Evolutionary conservation across 2,329 filamentous ascomycete species (phyloP).

Genomic region (Hypoxylon sp.): DNA sequence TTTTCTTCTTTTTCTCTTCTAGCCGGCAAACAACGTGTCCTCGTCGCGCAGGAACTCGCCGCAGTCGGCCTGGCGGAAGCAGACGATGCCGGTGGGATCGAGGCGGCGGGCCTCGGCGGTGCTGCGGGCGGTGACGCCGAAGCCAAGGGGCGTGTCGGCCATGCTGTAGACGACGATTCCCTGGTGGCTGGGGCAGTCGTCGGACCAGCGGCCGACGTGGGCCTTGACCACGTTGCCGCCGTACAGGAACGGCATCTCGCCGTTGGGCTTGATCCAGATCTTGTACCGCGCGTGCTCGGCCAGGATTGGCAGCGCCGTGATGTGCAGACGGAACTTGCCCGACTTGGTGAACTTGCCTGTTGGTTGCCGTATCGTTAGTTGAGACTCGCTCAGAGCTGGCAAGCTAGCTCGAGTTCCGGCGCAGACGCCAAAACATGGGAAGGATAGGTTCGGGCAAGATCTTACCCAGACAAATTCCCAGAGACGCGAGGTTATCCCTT

Average conservation of each 20-base stretch:
- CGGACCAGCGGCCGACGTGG: constrained; percentile 57
- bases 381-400: constrained; percentile 65
- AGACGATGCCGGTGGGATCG: constrained; percentile 88
- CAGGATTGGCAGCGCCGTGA: constrained; percentile 86
- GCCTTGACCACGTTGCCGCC: constrained; percentile 79
- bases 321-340: constrained; percentile 92
- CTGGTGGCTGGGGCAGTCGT: constrained; percentile 89
- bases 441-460: too few relatives aligned
- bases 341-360: constrained; percentile 94
- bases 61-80: constrained; percentile 91
- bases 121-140: constrained; percentile 85
- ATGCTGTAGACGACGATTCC: constrained; percentile 90
- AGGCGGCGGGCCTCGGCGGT: constrained; percentile 83
- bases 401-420: too few relatives aligned
- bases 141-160: constrained; percentile 93
- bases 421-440: too few relatives aligned
- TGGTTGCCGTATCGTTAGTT: constrained; percentile 11
- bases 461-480: constrained; percentile 83
- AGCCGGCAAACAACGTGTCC: constrained; percentile 68
- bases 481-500: constrained; percentile 80
- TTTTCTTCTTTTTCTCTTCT: constrained; percentile 23
- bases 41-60: constrained; percentile 94
- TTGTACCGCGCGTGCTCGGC: constrained; percentile 93
- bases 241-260: constrained; percentile 97
- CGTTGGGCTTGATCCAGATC: constrained; percentile 95